Conservation (phyloP, 176 grass and related monocot genomes). For the Cenchrus fungigraminus region DNA sequence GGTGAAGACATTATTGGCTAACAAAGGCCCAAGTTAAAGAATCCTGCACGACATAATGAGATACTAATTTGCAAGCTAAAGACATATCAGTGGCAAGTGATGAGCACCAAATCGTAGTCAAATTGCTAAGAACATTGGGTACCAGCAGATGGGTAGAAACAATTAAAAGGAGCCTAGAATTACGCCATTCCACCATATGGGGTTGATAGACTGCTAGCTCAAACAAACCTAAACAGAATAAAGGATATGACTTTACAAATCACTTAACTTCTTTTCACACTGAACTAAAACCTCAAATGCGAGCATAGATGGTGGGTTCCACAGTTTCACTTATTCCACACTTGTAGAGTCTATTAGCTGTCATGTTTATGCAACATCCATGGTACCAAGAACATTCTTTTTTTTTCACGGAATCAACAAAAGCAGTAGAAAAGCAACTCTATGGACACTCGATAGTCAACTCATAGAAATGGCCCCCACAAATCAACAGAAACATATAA, state of each 20-base stretch:
- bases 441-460: background rate
- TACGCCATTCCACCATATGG: background rate
- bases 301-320: background rate
- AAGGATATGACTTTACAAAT: constrained; percentile 7
- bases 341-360: background rate
- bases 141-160: background rate
- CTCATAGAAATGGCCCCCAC: constrained; percentile 31
- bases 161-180: constrained; percentile 14
- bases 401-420: constrained; percentile 9
- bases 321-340: constrained; percentile 25
- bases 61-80: background rate
- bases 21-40: background rate
- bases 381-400: constrained; percentile 4
- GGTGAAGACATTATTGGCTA: constrained; percentile 2
- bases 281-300: constrained; percentile 11
- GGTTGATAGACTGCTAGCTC: background rate
- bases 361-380: constrained; percentile 12
- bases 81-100: background rate
- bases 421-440: constrained; percentile 5
- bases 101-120: constrained; percentile 6
- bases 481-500: constrained; percentile 1
- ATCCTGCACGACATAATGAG: background rate
- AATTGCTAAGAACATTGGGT: background rate
- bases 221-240: constrained; percentile 8
- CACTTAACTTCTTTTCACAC: constrained; percentile 11